Base-by-base conservation (phyloP, 2,329 filamentous ascomycete genomes). In the Exophiala alcalophila region DNA sequence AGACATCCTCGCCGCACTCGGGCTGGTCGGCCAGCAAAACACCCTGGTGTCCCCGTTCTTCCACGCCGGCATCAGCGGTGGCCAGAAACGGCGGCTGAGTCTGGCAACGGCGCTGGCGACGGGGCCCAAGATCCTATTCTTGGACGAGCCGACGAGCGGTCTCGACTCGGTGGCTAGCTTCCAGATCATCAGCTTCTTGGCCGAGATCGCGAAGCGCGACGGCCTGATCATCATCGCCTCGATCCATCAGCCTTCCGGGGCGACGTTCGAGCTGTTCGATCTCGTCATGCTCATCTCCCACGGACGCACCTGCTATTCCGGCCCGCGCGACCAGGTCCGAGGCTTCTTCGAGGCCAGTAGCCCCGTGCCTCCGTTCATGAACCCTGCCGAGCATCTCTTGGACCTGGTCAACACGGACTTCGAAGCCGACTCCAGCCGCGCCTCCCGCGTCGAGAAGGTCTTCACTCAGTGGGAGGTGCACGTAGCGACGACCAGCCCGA, bases 91-190 rank as follows among this genome's bases (percentile, higher is more conserved):
- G 26, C 75, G 88, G 37, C 74, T 91, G 5, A 85, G 84, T 53
- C 81, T 94, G 4, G 87, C 86, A 1, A 85, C 83, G 49, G 85
- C 88, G 59, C 73, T 94, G 24, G 85, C 94, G 57, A 91, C 86
- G 1, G 80, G 76, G 44, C 87, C 88, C 0, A 86, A 83, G 62
- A 80, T 94, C 5, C 63, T 94, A 16, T 92, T 94, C 59, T 67
- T 94, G 21, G 86, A 92, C 59, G 86, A 92, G 63, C 86, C 86
- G 1, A 94, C 87, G 0, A 88, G 83, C 52, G 88, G 88, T 5
- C 70, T 94, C 7, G 88, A 94, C 61, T 90, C 85, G 5, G 81
- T 80, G 0, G 82, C 83, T 0, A 86, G 83, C 44, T 81, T 72
- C 52, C 85, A 94, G 62, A 84, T 94, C 15, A 80, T 91, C 41